phyloP scores from a whole-genome alignment of 345 rosid genomes.

The Pistacia atlantica region DNA sequence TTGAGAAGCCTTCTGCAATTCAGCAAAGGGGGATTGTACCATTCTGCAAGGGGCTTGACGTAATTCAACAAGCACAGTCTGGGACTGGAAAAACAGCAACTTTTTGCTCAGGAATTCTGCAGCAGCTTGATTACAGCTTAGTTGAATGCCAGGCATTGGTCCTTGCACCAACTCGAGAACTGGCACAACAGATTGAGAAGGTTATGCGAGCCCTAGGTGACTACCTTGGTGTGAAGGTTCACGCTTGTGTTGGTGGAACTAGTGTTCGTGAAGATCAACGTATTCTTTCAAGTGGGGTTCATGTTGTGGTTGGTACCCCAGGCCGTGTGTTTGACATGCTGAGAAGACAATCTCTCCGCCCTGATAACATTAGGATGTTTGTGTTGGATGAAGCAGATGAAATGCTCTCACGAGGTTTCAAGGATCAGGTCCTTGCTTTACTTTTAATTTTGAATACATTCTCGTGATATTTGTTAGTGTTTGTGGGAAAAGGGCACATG shows the following conservation, averaged over 20 bases:
- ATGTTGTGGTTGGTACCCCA: constrained; percentile 83
- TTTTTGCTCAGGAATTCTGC: constrained; percentile 75
- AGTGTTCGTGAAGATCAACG: constrained; percentile 86
- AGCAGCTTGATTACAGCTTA: constrained; percentile 64
- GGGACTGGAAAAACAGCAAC: constrained; percentile 87
- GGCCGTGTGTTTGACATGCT: constrained; percentile 89
- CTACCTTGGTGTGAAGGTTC: constrained; percentile 81
- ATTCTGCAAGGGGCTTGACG: constrained; percentile 76
- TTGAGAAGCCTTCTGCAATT: constrained; percentile 90
- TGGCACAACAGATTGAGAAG: constrained; percentile 83
- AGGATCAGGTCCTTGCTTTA: constrained; percentile 60
- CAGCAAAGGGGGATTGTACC: constrained; percentile 88
- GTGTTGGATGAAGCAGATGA: constrained; percentile 84
- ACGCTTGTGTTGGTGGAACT: constrained; percentile 86
- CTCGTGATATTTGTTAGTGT: neutral
- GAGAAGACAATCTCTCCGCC: constrained; percentile 72
- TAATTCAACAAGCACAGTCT: constrained; percentile 78
- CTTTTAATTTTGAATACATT: neutral
- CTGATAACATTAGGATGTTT: constrained; percentile 69
- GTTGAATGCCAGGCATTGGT: constrained; percentile 80
- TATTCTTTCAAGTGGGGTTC: constrained; percentile 74
- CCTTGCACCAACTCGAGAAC: constrained; percentile 76
- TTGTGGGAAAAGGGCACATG: neutral
- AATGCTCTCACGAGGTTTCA: constrained; percentile 86
- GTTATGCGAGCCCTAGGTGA: constrained; percentile 88